A percentile compares a stretch with the other conserved stretches of the same genome.
phyloP scores from a whole-genome alignment of 495 filamentous ascomycete genomes.

The Aspergillus mulundensis region DNA sequence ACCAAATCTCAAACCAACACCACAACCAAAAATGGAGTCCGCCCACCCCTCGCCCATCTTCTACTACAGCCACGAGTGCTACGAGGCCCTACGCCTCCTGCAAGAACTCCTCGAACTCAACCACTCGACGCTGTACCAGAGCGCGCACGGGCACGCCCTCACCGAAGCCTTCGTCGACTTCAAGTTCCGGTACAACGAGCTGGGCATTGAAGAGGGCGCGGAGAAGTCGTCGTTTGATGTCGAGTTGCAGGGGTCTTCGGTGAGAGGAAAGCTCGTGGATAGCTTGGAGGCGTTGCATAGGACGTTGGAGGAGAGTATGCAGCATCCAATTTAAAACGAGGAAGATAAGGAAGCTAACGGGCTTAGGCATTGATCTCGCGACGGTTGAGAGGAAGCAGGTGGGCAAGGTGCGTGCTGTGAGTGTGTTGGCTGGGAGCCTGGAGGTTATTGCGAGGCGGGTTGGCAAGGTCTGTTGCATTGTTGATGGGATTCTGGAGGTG shows the following conservation, averaged over 20 bases:
- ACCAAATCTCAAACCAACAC: no score
- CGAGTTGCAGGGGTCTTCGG: neutral
- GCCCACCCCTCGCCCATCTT: no score
- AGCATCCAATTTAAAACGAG: neutral
- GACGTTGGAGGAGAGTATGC: neutral
- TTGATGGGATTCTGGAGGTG: neutral
- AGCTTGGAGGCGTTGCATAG: neutral
- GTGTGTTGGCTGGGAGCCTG: neutral
- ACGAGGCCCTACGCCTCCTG: neutral
- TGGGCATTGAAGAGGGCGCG: neutral
- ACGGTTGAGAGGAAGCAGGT: neutral
- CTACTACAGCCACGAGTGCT: no score
- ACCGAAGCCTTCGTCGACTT: neutral
- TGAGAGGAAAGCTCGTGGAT: neutral
- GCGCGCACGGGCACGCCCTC: neutral
- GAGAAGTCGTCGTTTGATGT: neutral
- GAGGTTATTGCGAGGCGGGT: neutral
- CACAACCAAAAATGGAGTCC: no score
- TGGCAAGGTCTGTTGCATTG: neutral
- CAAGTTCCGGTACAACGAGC: neutral
- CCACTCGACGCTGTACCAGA: neutral
- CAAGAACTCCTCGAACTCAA: neutral
- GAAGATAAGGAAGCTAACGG: no score
- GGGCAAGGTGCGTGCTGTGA: neutral
- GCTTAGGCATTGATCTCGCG: neutral